A percentile compares a stretch with the other conserved stretches of the same genome.
Conservation (phyloP, 768 basidiomycete genomes). For the Mycena alexandri region DNA sequence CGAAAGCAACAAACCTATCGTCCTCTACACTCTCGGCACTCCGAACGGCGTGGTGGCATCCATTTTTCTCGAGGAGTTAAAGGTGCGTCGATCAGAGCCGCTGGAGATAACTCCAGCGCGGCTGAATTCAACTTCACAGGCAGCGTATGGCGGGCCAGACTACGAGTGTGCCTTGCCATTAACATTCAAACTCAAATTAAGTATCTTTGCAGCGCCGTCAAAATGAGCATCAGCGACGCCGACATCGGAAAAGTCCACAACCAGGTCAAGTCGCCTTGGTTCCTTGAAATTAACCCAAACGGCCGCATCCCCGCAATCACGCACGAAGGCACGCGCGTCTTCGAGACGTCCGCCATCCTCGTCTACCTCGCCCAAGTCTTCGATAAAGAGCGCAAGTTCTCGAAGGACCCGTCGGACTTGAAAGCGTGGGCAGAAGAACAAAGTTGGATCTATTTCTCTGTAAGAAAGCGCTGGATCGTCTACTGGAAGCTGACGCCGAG, state of each 20-base stretch:
- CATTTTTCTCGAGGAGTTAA: slow-evolving; percentile 27
- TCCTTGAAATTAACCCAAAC: slow-evolving; percentile 28
- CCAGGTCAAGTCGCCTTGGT: slow-evolving; percentile 26
- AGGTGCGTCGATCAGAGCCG: slow-evolving; percentile 7
- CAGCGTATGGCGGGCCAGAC: slow-evolving; percentile 24
- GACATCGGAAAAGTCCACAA: slow-evolving; percentile 28
- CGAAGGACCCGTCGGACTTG: slow-evolving; percentile 24
- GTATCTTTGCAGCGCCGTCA: slow-evolving; percentile 22
- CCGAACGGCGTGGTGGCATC: slow-evolving; percentile 17
- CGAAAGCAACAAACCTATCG: slow-evolving; percentile 24
- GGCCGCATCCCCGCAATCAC: slow-evolving; percentile 27
- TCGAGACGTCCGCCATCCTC: slow-evolving; percentile 27
- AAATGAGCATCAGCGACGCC: slow-evolving; percentile 28
- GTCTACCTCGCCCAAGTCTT: slow-evolving; percentile 21
- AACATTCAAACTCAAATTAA: background rate
- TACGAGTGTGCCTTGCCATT: slow-evolving; percentile 7
- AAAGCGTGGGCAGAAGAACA: slow-evolving; percentile 27
- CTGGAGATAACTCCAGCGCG: slow-evolving; percentile 5
- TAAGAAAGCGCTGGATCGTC: background rate
- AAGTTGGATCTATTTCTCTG: slow-evolving; percentile 23
- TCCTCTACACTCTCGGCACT: slow-evolving; percentile 25
- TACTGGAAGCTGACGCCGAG: background rate
- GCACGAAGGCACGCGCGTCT: slow-evolving; percentile 26
- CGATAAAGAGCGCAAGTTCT: slow-evolving; percentile 26
- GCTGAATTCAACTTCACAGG: slow-evolving; percentile 9